Evolutionary conservation across 768 basidiomycete species (phyloP).

Genomic region (Trametes cingulata): DNA sequence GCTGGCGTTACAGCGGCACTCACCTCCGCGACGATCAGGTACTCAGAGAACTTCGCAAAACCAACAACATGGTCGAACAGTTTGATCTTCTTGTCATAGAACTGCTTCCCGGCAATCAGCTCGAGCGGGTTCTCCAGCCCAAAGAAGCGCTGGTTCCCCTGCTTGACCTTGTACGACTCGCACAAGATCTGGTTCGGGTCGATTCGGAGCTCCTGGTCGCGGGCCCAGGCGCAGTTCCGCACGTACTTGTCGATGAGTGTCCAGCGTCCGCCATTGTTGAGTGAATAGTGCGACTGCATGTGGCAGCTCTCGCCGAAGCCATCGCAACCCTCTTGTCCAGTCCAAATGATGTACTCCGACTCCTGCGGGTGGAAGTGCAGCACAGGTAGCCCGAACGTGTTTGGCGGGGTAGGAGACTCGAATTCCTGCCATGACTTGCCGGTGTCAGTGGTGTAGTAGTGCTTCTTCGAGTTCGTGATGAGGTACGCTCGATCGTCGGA

Average conservation of each 20-base stretch:
- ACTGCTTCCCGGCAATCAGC: conserved; percentile 75
- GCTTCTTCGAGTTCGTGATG: conserved; percentile 64
- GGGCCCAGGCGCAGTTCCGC: conserved; percentile 88
- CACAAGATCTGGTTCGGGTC: conserved; percentile 91
- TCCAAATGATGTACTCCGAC: conserved; percentile 88
- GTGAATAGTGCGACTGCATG: conserved; percentile 72
- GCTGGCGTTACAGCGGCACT: no score
- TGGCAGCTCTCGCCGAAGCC: conserved; percentile 56
- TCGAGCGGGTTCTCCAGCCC: conserved; percentile 64
- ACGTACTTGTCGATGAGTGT: conserved; percentile 79
- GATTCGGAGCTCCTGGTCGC: conserved; percentile 72
- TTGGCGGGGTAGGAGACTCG: conserved; percentile 69
- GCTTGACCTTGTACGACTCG: conserved; percentile 83
- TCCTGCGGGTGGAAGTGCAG: conserved; percentile 83
- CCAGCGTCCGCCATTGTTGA: conserved; percentile 82
- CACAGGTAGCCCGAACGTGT: conserved; percentile 71
- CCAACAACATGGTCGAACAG: conserved; percentile 90
- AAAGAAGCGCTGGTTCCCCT: conserved; percentile 71
- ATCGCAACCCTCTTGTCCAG: conserved; percentile 71
- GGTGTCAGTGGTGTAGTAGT: conserved; percentile 82
- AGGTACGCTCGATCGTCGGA: conserved; percentile 84
- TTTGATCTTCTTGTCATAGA: conserved; percentile 68
- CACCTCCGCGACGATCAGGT: conserved; percentile 93
- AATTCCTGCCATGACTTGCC: conserved; percentile 69
- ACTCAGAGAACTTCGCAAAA: conserved; percentile 97